These are phyloP conservation scores for Tolypocladium guangdongense DNA, from an alignment of 2,329 filamentous ascomycete genomes.

Conservation along the genomic window DNA sequence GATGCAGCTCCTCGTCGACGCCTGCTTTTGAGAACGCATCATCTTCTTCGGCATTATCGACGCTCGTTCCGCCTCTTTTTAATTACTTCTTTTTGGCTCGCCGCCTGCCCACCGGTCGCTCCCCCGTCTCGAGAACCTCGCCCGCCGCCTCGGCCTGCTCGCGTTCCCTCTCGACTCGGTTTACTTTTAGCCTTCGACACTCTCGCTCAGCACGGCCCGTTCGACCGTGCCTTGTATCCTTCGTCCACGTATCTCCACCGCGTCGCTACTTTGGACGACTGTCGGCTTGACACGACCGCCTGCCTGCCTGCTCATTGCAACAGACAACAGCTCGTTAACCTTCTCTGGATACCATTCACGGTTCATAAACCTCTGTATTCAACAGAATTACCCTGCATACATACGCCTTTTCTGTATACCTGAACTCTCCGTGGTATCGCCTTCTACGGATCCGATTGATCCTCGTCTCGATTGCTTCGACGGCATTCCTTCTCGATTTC, in stretches of 20 bases:
- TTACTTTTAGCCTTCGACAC: constrained; percentile 5
- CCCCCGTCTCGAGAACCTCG: not conserved
- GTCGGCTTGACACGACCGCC: constrained; percentile 1
- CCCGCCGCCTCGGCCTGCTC: constrained; percentile 12
- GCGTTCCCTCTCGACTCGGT: constrained; percentile 3
- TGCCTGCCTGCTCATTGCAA: not conserved
- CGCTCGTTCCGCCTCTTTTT: constrained; percentile 21
- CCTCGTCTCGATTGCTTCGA: not conserved
- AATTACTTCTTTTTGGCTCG: constrained; percentile 19
- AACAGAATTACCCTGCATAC: constrained; percentile 6
- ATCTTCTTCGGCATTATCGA: constrained; percentile 15
- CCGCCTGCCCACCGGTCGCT: not conserved
- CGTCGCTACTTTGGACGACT: constrained; percentile 3
- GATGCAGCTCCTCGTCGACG: constrained; percentile 17
- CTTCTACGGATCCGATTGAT: not conserved
- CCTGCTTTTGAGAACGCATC: constrained; percentile 13
- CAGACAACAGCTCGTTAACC: not conserved
- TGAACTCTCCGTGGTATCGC: not conserved
- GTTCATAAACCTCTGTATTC: constrained; percentile 2
- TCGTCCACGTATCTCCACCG: not conserved
- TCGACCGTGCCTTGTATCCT: constrained; percentile 3
- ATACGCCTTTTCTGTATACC: not conserved
- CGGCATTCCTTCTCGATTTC: not conserved
- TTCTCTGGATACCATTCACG: not conserved
- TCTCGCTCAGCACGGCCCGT: constrained; percentile 5